These are phyloP conservation scores for Excoecaria agallocha DNA, from an alignment of 345 rosid species.

Conservation along the genomic window DNA sequence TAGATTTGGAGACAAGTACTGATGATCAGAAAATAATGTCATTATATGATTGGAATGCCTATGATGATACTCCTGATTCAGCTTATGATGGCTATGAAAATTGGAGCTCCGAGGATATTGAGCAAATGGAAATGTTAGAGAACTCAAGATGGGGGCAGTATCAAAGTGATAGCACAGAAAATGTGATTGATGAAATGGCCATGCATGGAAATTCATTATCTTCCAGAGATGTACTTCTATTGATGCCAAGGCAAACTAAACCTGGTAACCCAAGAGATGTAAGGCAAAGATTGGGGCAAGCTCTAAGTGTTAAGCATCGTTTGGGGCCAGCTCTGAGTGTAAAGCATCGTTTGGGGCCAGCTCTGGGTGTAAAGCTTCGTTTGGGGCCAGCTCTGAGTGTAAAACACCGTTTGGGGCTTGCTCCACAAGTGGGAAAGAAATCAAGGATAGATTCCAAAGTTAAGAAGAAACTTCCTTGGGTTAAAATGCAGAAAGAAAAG, in stretches of 20 bases:
- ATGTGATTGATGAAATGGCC: not conserved
- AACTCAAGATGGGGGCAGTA: not conserved
- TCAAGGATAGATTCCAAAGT: conserved; percentile 7
- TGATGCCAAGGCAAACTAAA: conserved; percentile 14
- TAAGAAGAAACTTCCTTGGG: conserved; percentile 12
- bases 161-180: not conserved
- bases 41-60: conserved; percentile 9
- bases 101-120: conserved; percentile 21
- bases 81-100: conserved; percentile 21
- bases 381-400: conserved; percentile 1
- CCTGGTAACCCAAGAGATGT: conserved; percentile 16
- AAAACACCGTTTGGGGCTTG: conserved; percentile 3
- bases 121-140: not conserved
- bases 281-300: conserved; percentile 12
- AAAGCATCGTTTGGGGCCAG: conserved; percentile 5
- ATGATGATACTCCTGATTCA: conserved; percentile 10
- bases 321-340: conserved; percentile 8
- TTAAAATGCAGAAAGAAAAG: not conserved
- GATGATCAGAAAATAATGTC: not conserved
- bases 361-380: conserved; percentile 8
- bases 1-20: no score
- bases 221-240: not conserved
- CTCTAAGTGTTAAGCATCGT: no score
- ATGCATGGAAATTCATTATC: conserved; percentile 5
- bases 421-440: conserved; percentile 8